Conservation (phyloP, 2,329 filamentous ascomycete genomes). For the Bipolaris oryzae region DNA sequence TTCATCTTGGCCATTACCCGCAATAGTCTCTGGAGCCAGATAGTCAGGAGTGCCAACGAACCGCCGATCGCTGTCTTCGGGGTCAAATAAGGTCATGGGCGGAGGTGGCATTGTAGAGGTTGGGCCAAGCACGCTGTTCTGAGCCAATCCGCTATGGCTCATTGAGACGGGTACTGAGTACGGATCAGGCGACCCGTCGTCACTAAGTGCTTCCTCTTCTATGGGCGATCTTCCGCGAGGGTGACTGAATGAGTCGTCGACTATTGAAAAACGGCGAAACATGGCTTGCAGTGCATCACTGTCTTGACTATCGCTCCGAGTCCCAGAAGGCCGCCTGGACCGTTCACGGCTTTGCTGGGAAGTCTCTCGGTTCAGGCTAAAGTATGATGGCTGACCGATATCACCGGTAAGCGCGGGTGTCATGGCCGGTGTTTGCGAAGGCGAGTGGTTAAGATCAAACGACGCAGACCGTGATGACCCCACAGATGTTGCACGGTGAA, state of each 20-base stretch:
- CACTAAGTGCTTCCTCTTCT: conserved; percentile 76
- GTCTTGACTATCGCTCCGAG: conserved; percentile 89
- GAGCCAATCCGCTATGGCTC: conserved; percentile 59
- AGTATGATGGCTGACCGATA: conserved; percentile 89
- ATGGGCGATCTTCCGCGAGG: conserved; percentile 63
- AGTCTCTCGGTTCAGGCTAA: conserved; percentile 71
- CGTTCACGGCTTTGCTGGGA: conserved; percentile 65
- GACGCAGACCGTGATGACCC: conserved; percentile 92
- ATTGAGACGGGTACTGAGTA: conserved; percentile 66
- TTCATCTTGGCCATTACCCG: conserved; percentile 92
- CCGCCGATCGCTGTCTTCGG: conserved; percentile 86
- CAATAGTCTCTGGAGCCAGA: conserved; percentile 94
- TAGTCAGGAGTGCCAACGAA: conserved; percentile 99
- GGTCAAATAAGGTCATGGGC: conserved; percentile 92
- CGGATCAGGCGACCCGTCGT: conserved; percentile 78
- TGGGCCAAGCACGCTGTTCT: conserved; percentile 64
- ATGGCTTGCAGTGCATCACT: conserved; percentile 84
- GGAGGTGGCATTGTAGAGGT: conserved; percentile 83
- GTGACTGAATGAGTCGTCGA: conserved; percentile 53
- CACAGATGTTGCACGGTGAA: conserved; percentile 82
- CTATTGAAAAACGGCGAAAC: conserved; percentile 71
- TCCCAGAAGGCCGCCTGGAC: conserved; percentile 72
- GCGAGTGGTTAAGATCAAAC: conserved; percentile 84
- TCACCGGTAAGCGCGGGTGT: conserved; percentile 74
- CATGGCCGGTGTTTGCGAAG: conserved; percentile 83